Evolutionary conservation across 208 protist genomes (phyloP), one percentile per base, ranked within the genome.

Genomic region (Trypanosoma scelopori): DNA sequence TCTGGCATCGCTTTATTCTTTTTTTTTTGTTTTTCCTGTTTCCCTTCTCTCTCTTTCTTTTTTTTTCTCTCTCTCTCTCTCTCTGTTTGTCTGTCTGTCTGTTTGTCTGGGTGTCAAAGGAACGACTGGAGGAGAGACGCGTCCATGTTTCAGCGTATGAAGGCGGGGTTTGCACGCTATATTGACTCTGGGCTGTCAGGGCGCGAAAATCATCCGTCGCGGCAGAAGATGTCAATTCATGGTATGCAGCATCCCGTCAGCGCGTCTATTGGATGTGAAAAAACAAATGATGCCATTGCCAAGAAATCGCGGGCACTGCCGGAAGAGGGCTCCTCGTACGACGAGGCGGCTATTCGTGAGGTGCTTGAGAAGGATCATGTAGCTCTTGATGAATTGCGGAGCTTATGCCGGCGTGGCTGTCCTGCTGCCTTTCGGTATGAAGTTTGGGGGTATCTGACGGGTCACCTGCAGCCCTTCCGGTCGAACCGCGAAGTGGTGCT

Each of bases 361-460:
- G 68, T 75, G 11, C 55, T 85, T 45, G 37, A 43, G 23, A 56
- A 57, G 12, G 75, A 79, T 43, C 63, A 70, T 16, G 74, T 79
- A 7, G 67, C 76, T 27, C 25, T 85, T 46, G 69, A 57, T n/a
- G 69, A 66, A 15, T 58, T 91, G 53, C 67, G 84, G 18, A 67
- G 70, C 47, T 55, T 87, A 25, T 77, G 84, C 55, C 85, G 79
- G 67, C 65, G 73, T 59, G 84, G 81, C n/a, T 85, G 78, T 65
- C 78, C 84, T 1, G 76, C 64, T 15, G 57, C 56, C 0, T 69
- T 81, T 58, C 84, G 84, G 42, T 77, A 62, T 39, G 78, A 87
- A 50, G 74, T 79, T 63, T 91, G 84, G 84, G 74, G 77, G 45
- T 77, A 83, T 41, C 72, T 91, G 25, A 78, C 81, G 1, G 81